These are phyloP conservation scores for Panaeolus papilionaceus DNA, from an alignment of 768 basidiomycete genomes.

Conservation along the genomic window DNA sequence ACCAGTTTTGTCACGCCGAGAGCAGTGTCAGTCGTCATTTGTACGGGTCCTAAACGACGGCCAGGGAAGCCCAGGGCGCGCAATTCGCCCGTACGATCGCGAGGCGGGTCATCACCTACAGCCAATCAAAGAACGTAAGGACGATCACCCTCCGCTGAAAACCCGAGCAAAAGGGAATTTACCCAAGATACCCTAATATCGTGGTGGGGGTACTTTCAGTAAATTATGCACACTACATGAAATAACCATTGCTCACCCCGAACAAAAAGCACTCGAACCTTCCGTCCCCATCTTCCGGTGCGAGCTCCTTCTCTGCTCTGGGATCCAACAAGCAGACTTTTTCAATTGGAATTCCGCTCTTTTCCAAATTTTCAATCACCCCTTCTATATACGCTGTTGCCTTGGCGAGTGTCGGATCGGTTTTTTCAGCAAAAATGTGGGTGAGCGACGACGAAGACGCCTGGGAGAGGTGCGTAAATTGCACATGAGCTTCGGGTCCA, in stretches of 20 bases:
- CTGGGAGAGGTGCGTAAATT: constrained; percentile 89
- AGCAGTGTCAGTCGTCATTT: constrained; percentile 99
- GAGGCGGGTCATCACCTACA: constrained; percentile 92
- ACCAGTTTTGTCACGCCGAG: constrained; percentile 89
- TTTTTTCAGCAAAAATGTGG: constrained; percentile 33
- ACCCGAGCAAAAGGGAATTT: not conserved
- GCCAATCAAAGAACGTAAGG: constrained; percentile 1
- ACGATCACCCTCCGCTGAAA: not conserved
- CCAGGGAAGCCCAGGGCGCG: constrained; percentile 86
- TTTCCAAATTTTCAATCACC: constrained; percentile 65
- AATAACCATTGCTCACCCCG: constrained; percentile 58
- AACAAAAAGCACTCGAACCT: constrained; percentile 90
- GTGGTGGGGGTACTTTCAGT: not conserved
- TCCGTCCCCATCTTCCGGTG: constrained; percentile 79
- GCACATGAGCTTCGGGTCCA: constrained; percentile 64
- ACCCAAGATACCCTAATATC: constrained; percentile 43
- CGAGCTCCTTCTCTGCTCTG: constrained; percentile 70
- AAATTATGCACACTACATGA: not conserved
- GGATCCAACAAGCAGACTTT: constrained; percentile 95
- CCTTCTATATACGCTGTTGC: constrained; percentile 56
- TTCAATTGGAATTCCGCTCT: constrained; percentile 46
- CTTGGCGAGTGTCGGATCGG: constrained; percentile 34
- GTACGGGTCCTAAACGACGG: constrained; percentile 83
- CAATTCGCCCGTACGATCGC: constrained; percentile 91
- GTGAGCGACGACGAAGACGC: constrained; percentile 64